Evolutionary conservation across 192 early-diverging fungal species (phyloP).

Genomic region (Phlyctochytrium planicorne): DNA sequence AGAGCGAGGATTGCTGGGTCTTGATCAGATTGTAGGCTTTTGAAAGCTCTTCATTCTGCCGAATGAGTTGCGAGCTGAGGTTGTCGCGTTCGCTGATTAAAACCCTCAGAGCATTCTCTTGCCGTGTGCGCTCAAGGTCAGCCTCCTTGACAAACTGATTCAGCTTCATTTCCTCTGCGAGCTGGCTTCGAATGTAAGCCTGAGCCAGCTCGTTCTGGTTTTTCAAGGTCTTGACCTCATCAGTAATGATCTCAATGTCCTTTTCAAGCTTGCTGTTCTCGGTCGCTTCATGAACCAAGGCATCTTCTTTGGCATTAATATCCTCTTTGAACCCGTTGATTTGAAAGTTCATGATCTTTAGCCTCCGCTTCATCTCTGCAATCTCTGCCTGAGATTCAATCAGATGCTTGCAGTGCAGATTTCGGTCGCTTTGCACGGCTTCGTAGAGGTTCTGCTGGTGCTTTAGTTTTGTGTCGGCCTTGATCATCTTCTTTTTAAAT

Average conservation of each 20-base stretch:
- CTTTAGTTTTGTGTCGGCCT: conserved; percentile 65
- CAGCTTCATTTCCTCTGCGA: conserved; percentile 53
- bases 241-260: conserved; percentile 56
- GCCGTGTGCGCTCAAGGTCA: conserved; percentile 53
- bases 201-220: conserved; percentile 62
- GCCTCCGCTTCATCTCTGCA: conserved; percentile 59
- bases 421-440: conserved; percentile 61
- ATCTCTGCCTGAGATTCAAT: conserved; percentile 62
- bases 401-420: conserved; percentile 60
- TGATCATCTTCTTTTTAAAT: conserved; percentile 54
- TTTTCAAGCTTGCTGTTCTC: conserved; percentile 50
- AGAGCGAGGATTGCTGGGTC: conserved; percentile 45
- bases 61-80: conserved; percentile 53
- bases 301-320: conserved; percentile 53
- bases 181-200: conserved; percentile 52
- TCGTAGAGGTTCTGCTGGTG: conserved; percentile 70
- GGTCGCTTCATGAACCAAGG: conserved; percentile 43
- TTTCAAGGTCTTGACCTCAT: conserved; percentile 55
- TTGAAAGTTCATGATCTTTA: conserved; percentile 69
- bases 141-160: conserved; percentile 68
- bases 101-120: conserved; percentile 60
- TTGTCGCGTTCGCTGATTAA: conserved; percentile 60
- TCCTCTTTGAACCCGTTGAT: conserved; percentile 68
- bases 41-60: conserved; percentile 56
- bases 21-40: conserved; percentile 60